Evolutionary conservation across 805 yeast species (phyloP).

Genomic region (Candida parachauliodes): DNA sequence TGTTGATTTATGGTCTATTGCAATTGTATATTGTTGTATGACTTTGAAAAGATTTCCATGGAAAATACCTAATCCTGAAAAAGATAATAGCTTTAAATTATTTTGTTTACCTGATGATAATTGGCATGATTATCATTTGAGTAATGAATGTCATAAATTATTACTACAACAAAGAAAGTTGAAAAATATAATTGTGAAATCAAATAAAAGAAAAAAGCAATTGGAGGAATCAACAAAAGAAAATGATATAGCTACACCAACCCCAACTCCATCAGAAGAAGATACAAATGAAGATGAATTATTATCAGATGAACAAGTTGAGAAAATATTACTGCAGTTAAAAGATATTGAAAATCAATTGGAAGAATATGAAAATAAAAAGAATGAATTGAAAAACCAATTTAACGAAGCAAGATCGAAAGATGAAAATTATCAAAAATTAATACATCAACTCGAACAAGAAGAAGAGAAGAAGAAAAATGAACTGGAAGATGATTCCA

Average conservation of each 20-base stretch:
- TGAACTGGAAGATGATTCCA: slow-evolving; percentile 12
- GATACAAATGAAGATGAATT: slow-evolving; percentile 19
- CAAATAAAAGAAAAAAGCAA: slow-evolving; percentile 38
- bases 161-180: slow-evolving; percentile 56
- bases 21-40: slow-evolving; percentile 91
- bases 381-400: slow-evolving; percentile 31
- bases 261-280: slow-evolving; percentile 13
- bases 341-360: slow-evolving; percentile 34
- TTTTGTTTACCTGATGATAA: slow-evolving; percentile 79
- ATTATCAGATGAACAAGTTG: slow-evolving; percentile 28
- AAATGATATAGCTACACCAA: too few relatives aligned
- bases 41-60: slow-evolving; percentile 88
- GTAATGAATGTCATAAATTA: slow-evolving; percentile 69
- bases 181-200: slow-evolving; percentile 43
- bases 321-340: slow-evolving; percentile 30
- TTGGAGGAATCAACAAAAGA: too few relatives aligned
- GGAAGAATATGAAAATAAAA: slow-evolving; percentile 34
- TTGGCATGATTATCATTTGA: slow-evolving; percentile 70
- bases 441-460: slow-evolving; percentile 7
- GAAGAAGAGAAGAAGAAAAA: slow-evolving; percentile 11
- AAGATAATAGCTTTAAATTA: slow-evolving; percentile 78
- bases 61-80: slow-evolving; percentile 77
- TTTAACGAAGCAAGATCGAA: slow-evolving; percentile 20
- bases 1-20: slow-evolving; percentile 91
- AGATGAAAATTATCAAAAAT: slow-evolving; percentile 9